Base-by-base conservation (phyloP, 192 early-diverging fungal genomes). In the Gamsiella multidivaricata region DNA sequence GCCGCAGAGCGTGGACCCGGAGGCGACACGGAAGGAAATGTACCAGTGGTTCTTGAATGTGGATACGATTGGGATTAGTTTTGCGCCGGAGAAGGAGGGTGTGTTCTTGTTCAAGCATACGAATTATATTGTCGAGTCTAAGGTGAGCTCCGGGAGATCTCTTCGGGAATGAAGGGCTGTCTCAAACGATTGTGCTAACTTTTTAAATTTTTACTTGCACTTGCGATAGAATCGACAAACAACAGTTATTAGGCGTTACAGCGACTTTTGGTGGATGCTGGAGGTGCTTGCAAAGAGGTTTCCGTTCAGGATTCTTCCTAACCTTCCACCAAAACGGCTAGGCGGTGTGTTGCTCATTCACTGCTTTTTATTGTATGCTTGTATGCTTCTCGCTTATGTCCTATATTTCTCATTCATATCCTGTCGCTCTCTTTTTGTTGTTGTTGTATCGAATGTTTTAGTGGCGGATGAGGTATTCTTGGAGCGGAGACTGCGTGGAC, bases 211-310 rank as follows among this genome's bases (percentile, higher is more conserved):
- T 50, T 17, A 10, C 37, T 9, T 39, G 37, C 37, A 39, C 12
- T 17, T 15, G 8, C 17, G 22, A 20, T 31, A 87, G 64, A 71
- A 81, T 18, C 86, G 81, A 12, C 60, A 72, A 37, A 81, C 81
- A 37, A 80, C 67, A 46, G 95, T 95, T 1, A 70, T 89, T 31
- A 88, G 96, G 15, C 87, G 96, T 69, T 98, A 95, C 79, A 95
- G 91, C 56, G 96, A 98, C 74, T 96, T 98, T 78, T 87, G 89
- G 78, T 96, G 94, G 94, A 81, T 98, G 31, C 86, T 88, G 53
- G 94, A 95, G 55, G 84, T 90, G 18, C 72, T 98, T 7, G 65
- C 87, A 43, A 92, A 89, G 56, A 76, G 88, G 52, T 98, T 96
- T 68, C 95, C 95, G 9, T 93, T 87, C 51, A 82, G 96, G 29